A percentile compares a stretch with the other conserved stretches of the same genome.
Evolutionary conservation across 495 filamentous ascomycete species (phyloP).

Genomic region (Neurospora intermedia): DNA sequence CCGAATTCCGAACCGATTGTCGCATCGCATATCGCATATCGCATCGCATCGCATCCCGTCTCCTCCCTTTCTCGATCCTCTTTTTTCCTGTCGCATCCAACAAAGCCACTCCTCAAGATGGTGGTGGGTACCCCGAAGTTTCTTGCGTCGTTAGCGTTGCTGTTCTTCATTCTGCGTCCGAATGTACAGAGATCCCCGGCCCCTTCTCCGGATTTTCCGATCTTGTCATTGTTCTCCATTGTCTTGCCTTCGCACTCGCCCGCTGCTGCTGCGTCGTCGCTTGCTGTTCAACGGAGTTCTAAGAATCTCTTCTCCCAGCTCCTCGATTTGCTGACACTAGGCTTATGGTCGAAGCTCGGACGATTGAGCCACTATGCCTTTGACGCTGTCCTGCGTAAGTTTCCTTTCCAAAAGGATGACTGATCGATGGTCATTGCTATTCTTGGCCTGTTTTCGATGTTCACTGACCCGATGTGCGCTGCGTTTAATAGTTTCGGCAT

Average conservation of each 20-base stretch:
- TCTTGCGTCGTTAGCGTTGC: constrained; percentile 1
- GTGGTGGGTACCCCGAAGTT: constrained; percentile 27
- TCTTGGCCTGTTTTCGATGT: constrained; percentile 1
- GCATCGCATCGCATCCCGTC: not conserved
- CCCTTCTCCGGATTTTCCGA: not conserved
- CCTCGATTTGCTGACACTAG: constrained; percentile 52
- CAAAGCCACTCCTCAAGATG: constrained; percentile 23
- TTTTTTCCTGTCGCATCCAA: not conserved
- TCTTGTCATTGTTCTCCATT: not conserved
- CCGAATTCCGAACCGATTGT: not conserved
- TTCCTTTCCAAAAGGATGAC: not conserved
- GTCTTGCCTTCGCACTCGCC: not conserved
- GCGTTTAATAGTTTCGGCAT: constrained; percentile 62
- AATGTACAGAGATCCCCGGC: not conserved
- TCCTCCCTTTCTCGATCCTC: not conserved
- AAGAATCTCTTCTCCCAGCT: constrained; percentile 31
- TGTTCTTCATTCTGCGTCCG: not conserved
- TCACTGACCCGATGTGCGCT: constrained; percentile 13
- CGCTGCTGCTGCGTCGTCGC: not conserved
- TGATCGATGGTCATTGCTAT: not conserved
- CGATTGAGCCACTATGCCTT: constrained; percentile 89
- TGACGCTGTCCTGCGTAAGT: constrained; percentile 83
- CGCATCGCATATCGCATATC: not conserved
- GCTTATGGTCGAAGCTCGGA: constrained; percentile 68
- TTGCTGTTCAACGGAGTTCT: constrained; percentile 20